Conservation (phyloP, 2,329 filamentous ascomycete species). For the Pestalotiopsis sp. region DNA sequence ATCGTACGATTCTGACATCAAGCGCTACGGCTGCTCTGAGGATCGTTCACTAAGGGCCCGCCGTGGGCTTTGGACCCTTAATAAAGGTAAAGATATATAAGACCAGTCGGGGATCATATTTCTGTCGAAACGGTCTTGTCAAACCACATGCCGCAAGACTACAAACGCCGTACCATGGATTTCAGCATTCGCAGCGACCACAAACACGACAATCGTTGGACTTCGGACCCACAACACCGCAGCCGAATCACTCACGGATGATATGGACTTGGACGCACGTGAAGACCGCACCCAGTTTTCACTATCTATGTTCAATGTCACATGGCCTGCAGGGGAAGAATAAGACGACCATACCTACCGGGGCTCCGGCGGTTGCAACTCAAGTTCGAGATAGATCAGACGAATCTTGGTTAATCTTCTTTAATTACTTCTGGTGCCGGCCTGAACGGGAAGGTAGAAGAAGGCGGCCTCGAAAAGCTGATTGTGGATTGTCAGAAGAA, state of each 20-base stretch:
- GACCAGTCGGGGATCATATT: not conserved
- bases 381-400: not conserved
- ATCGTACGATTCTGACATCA: conserved; percentile 13
- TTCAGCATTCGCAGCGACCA: not conserved
- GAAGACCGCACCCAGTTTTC: not conserved
- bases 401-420: not conserved
- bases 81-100: not conserved
- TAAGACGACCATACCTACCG: no score
- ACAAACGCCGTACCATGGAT: not conserved
- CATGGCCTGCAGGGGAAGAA: not conserved
- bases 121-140: not conserved
- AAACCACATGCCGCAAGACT: not conserved
- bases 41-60: not conserved
- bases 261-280: not conserved
- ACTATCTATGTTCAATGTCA: not conserved
- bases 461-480: not conserved
- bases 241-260: not conserved
- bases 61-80: not conserved
- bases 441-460: not conserved
- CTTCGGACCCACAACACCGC: not conserved
- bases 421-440: not conserved
- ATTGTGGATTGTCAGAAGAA: not conserved
- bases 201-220: not conserved
- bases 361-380: not conserved
- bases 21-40: conserved; percentile 6